Percentiles rank a stretch among this genome's conserved stretches.
Conservation (phyloP, 441 rosid genomes). For the Aleurites moluccanus region DNA sequence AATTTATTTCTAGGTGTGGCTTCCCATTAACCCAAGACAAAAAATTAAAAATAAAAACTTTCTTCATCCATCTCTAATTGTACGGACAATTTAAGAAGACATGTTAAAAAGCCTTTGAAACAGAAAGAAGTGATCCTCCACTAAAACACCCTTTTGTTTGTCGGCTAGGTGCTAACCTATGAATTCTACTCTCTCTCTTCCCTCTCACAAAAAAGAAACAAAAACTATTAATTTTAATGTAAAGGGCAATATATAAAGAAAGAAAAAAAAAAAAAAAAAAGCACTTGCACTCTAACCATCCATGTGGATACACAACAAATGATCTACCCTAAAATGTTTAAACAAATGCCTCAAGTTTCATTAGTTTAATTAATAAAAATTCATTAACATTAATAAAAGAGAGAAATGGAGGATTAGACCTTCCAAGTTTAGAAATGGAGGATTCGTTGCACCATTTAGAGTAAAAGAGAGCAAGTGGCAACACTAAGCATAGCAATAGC, state of each 20-base stretch:
- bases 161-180: slow-evolving; percentile 52
- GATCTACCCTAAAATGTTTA: slow-evolving; percentile 44
- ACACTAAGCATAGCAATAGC: not conserved
- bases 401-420: not conserved
- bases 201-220: too few species aligned
- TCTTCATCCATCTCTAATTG: slow-evolving; percentile 20
- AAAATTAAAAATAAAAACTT: not conserved
- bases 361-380: not conserved
- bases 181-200: too few species aligned
- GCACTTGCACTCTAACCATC: slow-evolving; percentile 18
- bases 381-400: slow-evolving; percentile 16
- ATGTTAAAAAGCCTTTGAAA: slow-evolving; percentile 30
- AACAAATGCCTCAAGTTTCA: slow-evolving; percentile 23
- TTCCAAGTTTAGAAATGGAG: slow-evolving; percentile 37
- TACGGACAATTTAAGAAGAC: slow-evolving; percentile 38
- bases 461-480: slow-evolving; percentile 18
- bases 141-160: slow-evolving; percentile 43
- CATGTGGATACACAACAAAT: slow-evolving; percentile 43
- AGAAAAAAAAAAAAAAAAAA: not conserved
- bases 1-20: slow-evolving; percentile 4
- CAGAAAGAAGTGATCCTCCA: slow-evolving; percentile 61
- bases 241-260: not conserved
- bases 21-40: slow-evolving; percentile 8
- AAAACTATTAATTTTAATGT: too few species aligned
- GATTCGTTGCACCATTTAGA: slow-evolving; percentile 20